phyloP scores from a whole-genome alignment of 2,329 filamentous ascomycete genomes.

The Lizonia empirigonia region DNA sequence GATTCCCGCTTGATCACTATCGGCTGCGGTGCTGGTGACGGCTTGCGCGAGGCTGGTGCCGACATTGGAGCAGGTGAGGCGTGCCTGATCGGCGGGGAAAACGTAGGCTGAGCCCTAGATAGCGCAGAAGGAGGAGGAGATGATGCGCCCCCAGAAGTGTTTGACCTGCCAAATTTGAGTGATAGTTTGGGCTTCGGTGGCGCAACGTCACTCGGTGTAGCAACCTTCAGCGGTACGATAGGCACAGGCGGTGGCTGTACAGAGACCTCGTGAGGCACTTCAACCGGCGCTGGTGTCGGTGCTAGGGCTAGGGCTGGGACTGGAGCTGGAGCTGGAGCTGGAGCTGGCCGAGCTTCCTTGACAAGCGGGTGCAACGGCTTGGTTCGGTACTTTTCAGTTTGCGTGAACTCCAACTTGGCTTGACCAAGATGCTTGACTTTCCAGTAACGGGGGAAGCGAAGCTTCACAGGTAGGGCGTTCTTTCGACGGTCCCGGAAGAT shows the following conservation, averaged over 20 bases:
- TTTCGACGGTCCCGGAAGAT: constrained; percentile 57
- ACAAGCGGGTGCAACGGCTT: constrained; percentile 19
- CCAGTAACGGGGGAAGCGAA: constrained; percentile 65
- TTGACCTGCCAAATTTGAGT: constrained; percentile 29
- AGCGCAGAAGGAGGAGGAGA: constrained; percentile 21
- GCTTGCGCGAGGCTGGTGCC: constrained; percentile 20
- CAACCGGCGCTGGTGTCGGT: neutral
- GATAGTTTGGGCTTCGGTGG: constrained; percentile 27
- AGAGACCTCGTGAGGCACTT: neutral
- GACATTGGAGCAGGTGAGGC: constrained; percentile 24
- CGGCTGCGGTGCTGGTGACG: constrained; percentile 23
- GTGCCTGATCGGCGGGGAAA: constrained; percentile 25
- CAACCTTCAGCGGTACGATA: neutral
- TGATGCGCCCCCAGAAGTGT: constrained; percentile 11
- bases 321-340: constrained; percentile 12
- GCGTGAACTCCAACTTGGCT: constrained; percentile 44
- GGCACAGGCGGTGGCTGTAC: constrained; percentile 2
- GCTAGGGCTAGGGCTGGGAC: neutral
- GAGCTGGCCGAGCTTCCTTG: constrained; percentile 14
- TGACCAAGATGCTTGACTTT: constrained; percentile 59
- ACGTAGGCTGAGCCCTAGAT: constrained; percentile 20
- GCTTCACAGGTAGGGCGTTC: constrained; percentile 55
- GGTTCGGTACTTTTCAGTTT: constrained; percentile 30
- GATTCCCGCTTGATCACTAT: constrained; percentile 20
- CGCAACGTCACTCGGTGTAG: constrained; percentile 1